A percentile compares a stretch with the other conserved stretches of the same genome.
phyloP scores from a whole-genome alignment of 179 eudicot genomes.

The Corrigiola litoralis region DNA sequence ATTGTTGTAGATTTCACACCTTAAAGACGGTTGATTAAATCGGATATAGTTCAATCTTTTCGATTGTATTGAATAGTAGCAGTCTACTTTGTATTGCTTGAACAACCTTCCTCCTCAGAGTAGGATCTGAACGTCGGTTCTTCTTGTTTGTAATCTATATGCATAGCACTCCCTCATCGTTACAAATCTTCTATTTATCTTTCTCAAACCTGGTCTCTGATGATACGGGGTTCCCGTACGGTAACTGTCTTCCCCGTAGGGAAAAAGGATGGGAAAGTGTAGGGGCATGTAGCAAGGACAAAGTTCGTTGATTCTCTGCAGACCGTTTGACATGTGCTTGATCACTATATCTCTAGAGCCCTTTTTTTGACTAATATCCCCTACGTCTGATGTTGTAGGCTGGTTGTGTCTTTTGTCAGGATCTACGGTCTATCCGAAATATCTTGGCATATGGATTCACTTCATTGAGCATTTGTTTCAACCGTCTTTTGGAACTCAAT shows the following conservation, averaged over 20 bases:
- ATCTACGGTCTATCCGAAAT: no score
- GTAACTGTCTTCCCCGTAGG: neutral
- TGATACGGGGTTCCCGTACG: neutral
- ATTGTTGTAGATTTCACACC: neutral
- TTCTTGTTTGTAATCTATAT: neutral
- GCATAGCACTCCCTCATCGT: conserved; percentile 6
- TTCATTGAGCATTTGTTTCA: neutral
- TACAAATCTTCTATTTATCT: neutral
- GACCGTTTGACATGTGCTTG: no score
- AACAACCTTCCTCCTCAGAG: neutral
- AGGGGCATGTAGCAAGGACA: no score
- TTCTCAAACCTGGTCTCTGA: no score
- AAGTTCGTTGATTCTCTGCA: no score
- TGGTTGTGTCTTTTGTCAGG: no score
- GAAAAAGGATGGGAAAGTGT: neutral
- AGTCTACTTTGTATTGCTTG: neutral
- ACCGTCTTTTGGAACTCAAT: no score
- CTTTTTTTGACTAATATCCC: no score
- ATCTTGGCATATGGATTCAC: no score
- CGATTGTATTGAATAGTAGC: neutral
- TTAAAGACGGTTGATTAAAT: neutral
- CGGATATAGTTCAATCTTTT: neutral
- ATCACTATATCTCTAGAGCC: no score
- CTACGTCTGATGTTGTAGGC: no score
- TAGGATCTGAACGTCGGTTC: neutral